phyloP scores from a whole-genome alignment of 169 alveolate species.

The Plasmodium sp. region DNA sequence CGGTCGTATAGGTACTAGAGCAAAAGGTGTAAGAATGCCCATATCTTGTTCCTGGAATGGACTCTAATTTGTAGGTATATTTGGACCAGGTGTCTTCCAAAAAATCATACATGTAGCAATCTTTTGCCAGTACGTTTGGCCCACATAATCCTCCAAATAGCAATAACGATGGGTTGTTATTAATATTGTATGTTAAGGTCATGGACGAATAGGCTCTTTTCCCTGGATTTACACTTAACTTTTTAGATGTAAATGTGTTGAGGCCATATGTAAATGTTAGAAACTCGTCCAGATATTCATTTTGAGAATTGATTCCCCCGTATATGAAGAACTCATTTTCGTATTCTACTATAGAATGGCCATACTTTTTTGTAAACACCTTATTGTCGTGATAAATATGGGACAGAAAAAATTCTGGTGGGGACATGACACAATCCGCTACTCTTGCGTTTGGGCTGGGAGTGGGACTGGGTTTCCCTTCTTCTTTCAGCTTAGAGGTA shows the following conservation, averaged over 20 bases:
- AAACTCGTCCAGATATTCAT: slow-evolving; percentile 65
- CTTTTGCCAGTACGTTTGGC: slow-evolving; percentile 62
- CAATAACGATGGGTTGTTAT: slow-evolving; percentile 45
- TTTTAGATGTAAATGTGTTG: slow-evolving; percentile 67
- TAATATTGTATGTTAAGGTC: slow-evolving; percentile 41
- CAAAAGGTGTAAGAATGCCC: slow-evolving; percentile 75
- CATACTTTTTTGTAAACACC: slow-evolving; percentile 70
- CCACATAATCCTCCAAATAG: slow-evolving; percentile 75
- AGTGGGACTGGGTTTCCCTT: slow-evolving; percentile 13
- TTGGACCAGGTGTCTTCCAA: slow-evolving; percentile 50
- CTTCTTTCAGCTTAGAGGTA: slow-evolving; percentile 31
- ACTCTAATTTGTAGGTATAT: slow-evolving; percentile 38
- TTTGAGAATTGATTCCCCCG: slow-evolving; percentile 66
- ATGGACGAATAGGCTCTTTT: slow-evolving; percentile 72
- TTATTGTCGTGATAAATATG: slow-evolving; percentile 76
- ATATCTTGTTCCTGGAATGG: slow-evolving; percentile 58
- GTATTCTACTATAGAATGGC: slow-evolving; percentile 70
- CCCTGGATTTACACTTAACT: slow-evolving; percentile 56
- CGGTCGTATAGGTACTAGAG: slow-evolving; percentile 39
- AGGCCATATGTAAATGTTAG: slow-evolving; percentile 53
- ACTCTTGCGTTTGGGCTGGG: slow-evolving; percentile 33
- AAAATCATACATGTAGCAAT: slow-evolving; percentile 60
- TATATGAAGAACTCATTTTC: slow-evolving; percentile 69
- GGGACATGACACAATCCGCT: slow-evolving; percentile 76
- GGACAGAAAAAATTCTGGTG: slow-evolving; percentile 73